Base-by-base conservation (phyloP, 148 eudicot species). In the Drosera capensis region DNA sequence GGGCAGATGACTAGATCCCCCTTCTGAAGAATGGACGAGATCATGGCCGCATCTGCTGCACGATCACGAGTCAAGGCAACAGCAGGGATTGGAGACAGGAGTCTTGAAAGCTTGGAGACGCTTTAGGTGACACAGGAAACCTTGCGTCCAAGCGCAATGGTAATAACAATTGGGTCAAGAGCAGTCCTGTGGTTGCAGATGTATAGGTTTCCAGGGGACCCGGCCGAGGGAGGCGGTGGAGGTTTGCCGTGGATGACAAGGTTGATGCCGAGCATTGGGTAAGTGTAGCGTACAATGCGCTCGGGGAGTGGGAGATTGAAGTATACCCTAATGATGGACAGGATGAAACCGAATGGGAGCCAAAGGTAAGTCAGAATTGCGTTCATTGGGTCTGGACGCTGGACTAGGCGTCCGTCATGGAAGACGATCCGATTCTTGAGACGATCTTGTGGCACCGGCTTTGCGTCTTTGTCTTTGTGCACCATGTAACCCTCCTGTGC, bases 1-100 rank as follows among this genome's bases (percentile, higher is more conserved):
- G 99, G 99, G 42, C 99, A 92, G 9, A 92, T 72, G 19, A 92
- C 95, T 21, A 92, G 52, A 51, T 92, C 99, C 5, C 99, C 99
- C 63, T 85, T 92, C 59, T 79, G 64, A 19, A 92, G 82, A 17
- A 92, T 21, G 1, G 65, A 46, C 2, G 45, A 65, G 55, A 92
- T 92, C 74, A 64, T 66, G 15, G 71, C 77, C 0, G 99, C 99
- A 51, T 92, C 95, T 1, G 71, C 70, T 3, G 54, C 81, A 0
- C 99, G 88, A 20, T 92, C 99, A 13, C 99, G 80, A 7, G 95
- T 85, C 62, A 92, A 53, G 14, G 99, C 95, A 11, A 92, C 67
- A 14, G 99, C 94, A 0, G 99, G 99, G 48, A 92, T 92, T 0
- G 99, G 99, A 8, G 95, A 85, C 2, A 78, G 64, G 26, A 92